Base-by-base conservation (phyloP, 1,139 yeast species). In the Pichia sp. region DNA sequence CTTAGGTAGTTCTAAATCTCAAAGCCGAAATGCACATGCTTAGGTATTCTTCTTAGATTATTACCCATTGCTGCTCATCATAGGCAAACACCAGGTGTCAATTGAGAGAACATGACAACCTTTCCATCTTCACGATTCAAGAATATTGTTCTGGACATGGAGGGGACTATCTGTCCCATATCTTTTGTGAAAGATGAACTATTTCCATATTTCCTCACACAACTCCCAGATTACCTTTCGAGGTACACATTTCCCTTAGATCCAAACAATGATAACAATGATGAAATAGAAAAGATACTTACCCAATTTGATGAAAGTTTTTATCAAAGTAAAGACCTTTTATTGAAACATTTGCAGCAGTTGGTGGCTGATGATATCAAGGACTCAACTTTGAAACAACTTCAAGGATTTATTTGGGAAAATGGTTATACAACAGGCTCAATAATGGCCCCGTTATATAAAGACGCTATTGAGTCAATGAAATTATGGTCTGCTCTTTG, bases 111-210 rank as follows among this genome's bases (percentile, higher is more conserved):
- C n/a, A n/a, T n/a, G n/a, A n/a, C n/a, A n/a, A n/a, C n/a, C n/a
- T n/a, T n/a, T n/a, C n/a, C n/a, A n/a, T n/a, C n/a, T n/a, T 11
- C 27, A 14, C 6, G 21, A 1, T 49, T 39, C 16, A 31, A 30
- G 1, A 44, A 67, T 2, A 51, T 74, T 10, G 58, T 79, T 3
- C 63, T 85, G 10, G 96, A 86, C 49, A 85, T 86, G 20, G 96
- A 88, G 55, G 97, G 97, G 15, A 87, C 96, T 0, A 75, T 88
- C 17, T 87, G 96, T 54, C 88, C 96, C 3, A 86, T 87, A 23
- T 69, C 87, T 1, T 87, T 86, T 52, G 97, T 87, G 27, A 82
- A 83, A 51, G 88, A 83, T 26, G 64, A 62, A 4, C 62, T 87
- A 29, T 81, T 74, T 50, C 74, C 76, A 3, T 63, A 58, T 39